These are phyloP conservation scores for Colletotrichum sp. DNA, from an alignment of 2,329 filamentous ascomycete species.

Conservation along the genomic window DNA sequence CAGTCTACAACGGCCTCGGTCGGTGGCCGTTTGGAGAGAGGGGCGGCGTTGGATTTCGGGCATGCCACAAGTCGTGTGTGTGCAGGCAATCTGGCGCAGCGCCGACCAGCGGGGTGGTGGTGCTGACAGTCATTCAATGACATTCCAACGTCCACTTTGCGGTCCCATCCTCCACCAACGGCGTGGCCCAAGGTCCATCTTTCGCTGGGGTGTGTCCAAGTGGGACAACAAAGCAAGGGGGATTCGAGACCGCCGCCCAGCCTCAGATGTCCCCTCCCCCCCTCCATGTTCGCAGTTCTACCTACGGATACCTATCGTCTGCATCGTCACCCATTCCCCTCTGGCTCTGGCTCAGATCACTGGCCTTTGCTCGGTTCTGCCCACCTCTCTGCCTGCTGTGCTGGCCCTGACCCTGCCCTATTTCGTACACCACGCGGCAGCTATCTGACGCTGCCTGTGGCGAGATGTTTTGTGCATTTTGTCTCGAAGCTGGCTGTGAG, in stretches of 20 bases:
- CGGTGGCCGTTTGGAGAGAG: neutral
- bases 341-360: neutral
- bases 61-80: neutral
- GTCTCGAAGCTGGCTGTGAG: neutral
- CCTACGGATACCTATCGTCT: neutral
- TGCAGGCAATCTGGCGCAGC: neutral
- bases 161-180: neutral
- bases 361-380: neutral
- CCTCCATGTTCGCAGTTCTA: neutral
- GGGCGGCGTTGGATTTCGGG: neutral
- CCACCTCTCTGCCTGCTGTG: neutral
- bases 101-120: neutral
- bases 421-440: neutral
- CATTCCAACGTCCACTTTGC: neutral
- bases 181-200: neutral
- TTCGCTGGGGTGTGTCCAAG: constrained; percentile 3
- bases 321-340: neutral
- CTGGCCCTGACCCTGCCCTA: neutral
- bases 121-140: constrained; percentile 11
- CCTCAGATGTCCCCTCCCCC: neutral
- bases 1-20: neutral
- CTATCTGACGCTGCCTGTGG: neutral
- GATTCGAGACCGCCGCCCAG: neutral
- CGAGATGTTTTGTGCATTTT: neutral
- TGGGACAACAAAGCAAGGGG: constrained; percentile 14